Base-by-base conservation (phyloP, 169 alveolate genomes). In the Cystoisospora suis region DNA sequence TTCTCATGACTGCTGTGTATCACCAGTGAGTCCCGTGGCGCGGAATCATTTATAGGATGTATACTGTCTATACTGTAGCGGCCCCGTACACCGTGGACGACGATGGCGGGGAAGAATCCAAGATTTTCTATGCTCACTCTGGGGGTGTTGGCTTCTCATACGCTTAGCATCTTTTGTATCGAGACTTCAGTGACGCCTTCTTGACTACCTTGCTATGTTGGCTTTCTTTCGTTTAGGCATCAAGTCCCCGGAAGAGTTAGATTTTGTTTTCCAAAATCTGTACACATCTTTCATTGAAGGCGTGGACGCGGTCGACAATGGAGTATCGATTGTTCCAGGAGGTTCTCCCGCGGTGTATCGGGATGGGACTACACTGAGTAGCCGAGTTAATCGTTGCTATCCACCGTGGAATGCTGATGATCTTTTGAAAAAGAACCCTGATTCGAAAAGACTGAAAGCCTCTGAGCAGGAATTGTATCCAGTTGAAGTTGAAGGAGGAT, bases 231-330 rank as follows among this genome's bases (percentile, higher is more conserved):
- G 20, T 45, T 38, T 69, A 77, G 86, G 86, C n/a, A n/a, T 77
- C 29, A 44, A 5, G 12, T 7, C 45, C 65, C 59, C 46, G 42
- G 69, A 1, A 17, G 23, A 15, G 42, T 36, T 96, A 12, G 96
- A 95, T n/a, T 81, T 81, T 56, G 40, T 96, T 42, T 95, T 94
- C 93, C 87, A 89, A 45, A 80, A 91, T 75, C 89, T 97, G 34
- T 97, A 97, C 94, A 87, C 91, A 36, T 88, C 92, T 42, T 95
- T 97, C 75, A 94, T 97, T 5, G 96, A 95, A 92, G 95, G 97
- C 17, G 93, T 97, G 5, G 99, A 97, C 91, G 99, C 98, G 4
- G 77, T 94, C 44, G 99, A 97, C 93, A 97, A 97, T 91, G 99
- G 99, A 27, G 88, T 81, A 4, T 44, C 70, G 58, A 96, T 97